These are phyloP conservation scores for Rhododendron ferrugineum DNA, from an alignment of 148 eudicot species.

Conservation along the genomic window DNA sequence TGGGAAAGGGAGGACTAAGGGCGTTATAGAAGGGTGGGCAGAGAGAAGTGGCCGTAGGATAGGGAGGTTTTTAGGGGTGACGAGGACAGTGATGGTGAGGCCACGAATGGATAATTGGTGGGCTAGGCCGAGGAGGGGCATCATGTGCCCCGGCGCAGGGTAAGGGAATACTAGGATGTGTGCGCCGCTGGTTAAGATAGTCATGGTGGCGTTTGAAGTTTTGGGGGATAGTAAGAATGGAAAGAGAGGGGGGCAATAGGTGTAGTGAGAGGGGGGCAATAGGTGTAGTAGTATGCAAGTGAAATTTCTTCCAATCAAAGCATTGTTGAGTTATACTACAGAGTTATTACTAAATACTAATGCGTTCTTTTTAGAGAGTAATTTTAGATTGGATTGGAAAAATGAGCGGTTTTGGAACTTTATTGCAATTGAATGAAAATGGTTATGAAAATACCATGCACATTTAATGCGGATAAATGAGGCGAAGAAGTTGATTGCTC, in stretches of 20 bases:
- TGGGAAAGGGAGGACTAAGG: slow-evolving; percentile 40
- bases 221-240: background rate
- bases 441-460: background rate
- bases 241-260: background rate
- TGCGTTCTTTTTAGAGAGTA: background rate
- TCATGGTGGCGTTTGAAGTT: background rate
- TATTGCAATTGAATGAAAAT: background rate
- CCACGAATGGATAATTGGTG: slow-evolving; percentile 41
- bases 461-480: background rate
- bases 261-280: background rate
- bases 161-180: slow-evolving; percentile 61
- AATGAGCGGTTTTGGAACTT: background rate
- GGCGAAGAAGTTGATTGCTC: background rate
- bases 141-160: slow-evolving; percentile 79
- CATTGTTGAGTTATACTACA: no score
- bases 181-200: background rate
- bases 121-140: slow-evolving; percentile 53
- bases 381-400: background rate
- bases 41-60: slow-evolving; percentile 41
- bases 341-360: background rate
- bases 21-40: slow-evolving; percentile 35
- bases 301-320: background rate
- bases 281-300: background rate
- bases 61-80: slow-evolving; percentile 63
- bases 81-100: slow-evolving; percentile 43